Percentiles rank a stretch among this genome's conserved stretches.
phyloP scores from a whole-genome alignment of 768 basidiomycete species.

The Trametes sanguinea region DNA sequence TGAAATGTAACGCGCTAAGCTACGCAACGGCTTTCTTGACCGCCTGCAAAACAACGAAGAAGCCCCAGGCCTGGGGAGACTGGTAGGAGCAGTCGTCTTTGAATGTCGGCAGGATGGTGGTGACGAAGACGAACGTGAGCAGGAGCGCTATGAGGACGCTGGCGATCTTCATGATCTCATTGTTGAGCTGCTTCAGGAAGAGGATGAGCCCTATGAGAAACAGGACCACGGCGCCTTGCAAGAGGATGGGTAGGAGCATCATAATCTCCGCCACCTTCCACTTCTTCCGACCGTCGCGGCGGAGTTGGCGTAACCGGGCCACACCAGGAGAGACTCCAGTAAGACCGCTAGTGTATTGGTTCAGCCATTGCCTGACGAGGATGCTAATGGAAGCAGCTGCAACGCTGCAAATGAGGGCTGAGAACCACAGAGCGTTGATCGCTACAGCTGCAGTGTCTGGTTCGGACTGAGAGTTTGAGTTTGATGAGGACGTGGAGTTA shows the following conservation, averaged over 20 bases:
- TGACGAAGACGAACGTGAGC: conserved; percentile 22
- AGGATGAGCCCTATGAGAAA: conserved; percentile 28
- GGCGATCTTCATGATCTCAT: conserved; percentile 7
- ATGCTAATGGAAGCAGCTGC: conserved; percentile 19
- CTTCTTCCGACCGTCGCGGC: conserved; percentile 11
- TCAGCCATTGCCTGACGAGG: conserved; percentile 22
- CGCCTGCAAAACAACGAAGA: conserved; percentile 19
- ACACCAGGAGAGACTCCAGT: conserved; percentile 15
- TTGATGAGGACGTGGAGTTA: background rate
- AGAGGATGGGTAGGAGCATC: conserved; percentile 25
- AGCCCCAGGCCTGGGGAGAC: conserved; percentile 25
- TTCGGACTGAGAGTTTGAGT: no score
- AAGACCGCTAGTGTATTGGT: conserved; percentile 15
- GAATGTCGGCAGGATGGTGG: conserved; percentile 23
- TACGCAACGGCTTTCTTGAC: conserved; percentile 10
- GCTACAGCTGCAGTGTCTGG: background rate
- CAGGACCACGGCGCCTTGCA: conserved; percentile 23
- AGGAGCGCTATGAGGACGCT: conserved; percentile 14
- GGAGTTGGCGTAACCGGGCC: conserved; percentile 16
- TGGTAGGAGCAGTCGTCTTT: conserved; percentile 24
- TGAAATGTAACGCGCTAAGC: conserved; percentile 3
- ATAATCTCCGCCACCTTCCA: conserved; percentile 31
- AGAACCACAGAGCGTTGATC: conserved; percentile 23
- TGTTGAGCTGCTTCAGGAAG: conserved; percentile 23
- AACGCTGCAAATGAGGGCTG: conserved; percentile 19